Conservation (phyloP, 305 asterid species). For the Solanum hybrid region DNA sequence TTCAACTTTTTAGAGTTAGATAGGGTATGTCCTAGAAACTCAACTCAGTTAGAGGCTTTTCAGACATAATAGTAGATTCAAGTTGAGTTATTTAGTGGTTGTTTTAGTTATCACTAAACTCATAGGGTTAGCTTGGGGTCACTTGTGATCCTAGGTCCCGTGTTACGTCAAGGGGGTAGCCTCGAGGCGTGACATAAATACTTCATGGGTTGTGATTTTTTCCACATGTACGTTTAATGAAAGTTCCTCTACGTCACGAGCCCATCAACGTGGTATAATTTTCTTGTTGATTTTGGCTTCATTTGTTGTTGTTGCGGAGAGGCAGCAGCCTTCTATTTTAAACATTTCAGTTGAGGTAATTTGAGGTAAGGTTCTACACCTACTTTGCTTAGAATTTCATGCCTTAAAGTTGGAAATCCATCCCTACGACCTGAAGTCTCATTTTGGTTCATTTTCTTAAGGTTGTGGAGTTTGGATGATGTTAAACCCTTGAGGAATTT, state of each 20-base stretch:
- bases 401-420: background rate
- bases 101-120: too few species aligned
- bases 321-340: background rate
- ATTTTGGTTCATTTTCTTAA: background rate
- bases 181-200: too few species aligned
- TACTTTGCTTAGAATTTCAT: background rate
- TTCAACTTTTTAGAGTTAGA: too few species aligned
- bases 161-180: too few species aligned
- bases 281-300: background rate
- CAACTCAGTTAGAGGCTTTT: too few species aligned
- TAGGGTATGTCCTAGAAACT: too few species aligned
- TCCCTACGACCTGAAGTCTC: background rate
- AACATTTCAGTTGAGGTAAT: background rate
- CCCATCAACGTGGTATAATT: background rate
- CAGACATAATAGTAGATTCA: too few species aligned
- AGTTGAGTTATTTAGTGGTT: too few species aligned
- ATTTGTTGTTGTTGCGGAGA: background rate
- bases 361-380: background rate
- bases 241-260: background rate
- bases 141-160: too few species aligned
- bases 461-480: background rate
- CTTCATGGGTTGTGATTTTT: background rate
- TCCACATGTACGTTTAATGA: background rate
- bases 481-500: background rate
- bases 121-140: too few species aligned